Evolutionary conservation across 345 rosid species (phyloP).

Genomic region (Aurinia saxatilis): DNA sequence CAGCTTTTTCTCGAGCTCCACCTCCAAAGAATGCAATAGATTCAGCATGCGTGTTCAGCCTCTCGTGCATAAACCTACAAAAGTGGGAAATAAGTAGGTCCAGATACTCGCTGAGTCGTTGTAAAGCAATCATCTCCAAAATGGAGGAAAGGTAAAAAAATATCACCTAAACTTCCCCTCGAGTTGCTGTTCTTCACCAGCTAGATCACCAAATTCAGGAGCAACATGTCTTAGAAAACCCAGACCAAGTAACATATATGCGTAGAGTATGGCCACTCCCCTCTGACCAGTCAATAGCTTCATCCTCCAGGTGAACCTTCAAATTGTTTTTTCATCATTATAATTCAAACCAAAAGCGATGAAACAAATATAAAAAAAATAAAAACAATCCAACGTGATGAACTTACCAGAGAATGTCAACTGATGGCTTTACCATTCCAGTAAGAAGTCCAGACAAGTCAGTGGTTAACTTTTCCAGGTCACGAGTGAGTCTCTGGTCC

Average conservation of each 20-base stretch:
- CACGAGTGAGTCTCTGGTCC: conserved; percentile 93
- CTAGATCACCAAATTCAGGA: conserved; percentile 91
- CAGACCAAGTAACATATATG: conserved; percentile 90
- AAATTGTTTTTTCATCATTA: conserved; percentile 8
- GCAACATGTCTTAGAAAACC: conserved; percentile 86
- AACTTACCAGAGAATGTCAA: conserved; percentile 90
- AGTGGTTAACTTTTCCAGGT: conserved; percentile 77
- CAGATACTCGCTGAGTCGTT: not conserved
- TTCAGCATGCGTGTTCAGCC: conserved; percentile 95
- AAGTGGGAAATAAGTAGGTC: conserved; percentile 11
- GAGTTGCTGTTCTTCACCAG: conserved; percentile 77
- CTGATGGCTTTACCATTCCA: conserved; percentile 98
- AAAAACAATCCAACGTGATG: conserved; percentile 7
- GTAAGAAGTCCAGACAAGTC: conserved; percentile 90
- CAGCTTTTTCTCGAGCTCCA: conserved; percentile 94
- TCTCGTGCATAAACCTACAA: conserved; percentile 97
- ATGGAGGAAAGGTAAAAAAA: not conserved
- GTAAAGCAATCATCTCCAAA: conserved; percentile 13
- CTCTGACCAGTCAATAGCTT: conserved; percentile 87
- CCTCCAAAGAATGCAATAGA: conserved; percentile 99
- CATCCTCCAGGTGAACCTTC: conserved; percentile 99
- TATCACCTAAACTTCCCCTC: conserved; percentile 97
- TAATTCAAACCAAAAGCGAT: conserved; percentile 7
- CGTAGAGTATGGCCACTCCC: conserved; percentile 89
- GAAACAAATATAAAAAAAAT: conserved; percentile 5